These are phyloP conservation scores for Cladosporium velox DNA, from an alignment of 2,329 filamentous ascomycete genomes.

Conservation along the genomic window DNA sequence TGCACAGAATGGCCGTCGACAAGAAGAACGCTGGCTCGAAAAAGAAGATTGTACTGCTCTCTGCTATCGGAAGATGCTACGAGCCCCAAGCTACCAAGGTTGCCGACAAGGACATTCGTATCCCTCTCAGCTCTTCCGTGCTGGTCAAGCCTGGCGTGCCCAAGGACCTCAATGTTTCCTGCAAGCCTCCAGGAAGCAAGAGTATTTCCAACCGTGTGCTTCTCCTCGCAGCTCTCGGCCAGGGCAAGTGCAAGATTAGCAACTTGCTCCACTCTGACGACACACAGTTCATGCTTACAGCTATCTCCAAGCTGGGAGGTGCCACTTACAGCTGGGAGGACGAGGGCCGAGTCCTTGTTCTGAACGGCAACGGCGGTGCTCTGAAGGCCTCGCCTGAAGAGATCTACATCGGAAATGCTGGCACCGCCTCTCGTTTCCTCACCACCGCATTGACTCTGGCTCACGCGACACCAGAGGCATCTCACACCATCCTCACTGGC, in stretches of 20 bases:
- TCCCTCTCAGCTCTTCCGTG: conserved; percentile 79
- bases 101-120: conserved; percentile 78
- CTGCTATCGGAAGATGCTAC: conserved; percentile 82
- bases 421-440: conserved; percentile 91
- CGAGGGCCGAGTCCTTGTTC: conserved; percentile 84
- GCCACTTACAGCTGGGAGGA: conserved; percentile 93
- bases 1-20: conserved; percentile 94
- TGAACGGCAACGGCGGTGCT: conserved; percentile 86
- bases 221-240: conserved; percentile 86
- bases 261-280: conserved; percentile 96
- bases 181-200: conserved; percentile 92
- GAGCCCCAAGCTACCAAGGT: conserved; percentile 88
- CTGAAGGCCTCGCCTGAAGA: conserved; percentile 73
- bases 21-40: conserved; percentile 97
- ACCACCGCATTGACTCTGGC: conserved; percentile 89
- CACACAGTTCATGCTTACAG: conserved; percentile 94
- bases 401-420: conserved; percentile 93
- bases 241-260: conserved; percentile 81
- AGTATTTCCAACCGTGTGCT: conserved; percentile 96
- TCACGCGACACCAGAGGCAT: conserved; percentile 60
- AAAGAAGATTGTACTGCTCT: conserved; percentile 94
- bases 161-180: conserved; percentile 65
- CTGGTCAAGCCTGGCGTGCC: conserved; percentile 73
- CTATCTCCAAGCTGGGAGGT: conserved; percentile 80
- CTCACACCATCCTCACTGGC: conserved; percentile 80